phyloP scores from a whole-genome alignment of 768 basidiomycete species.

The Pulveroboletus sp. region DNA sequence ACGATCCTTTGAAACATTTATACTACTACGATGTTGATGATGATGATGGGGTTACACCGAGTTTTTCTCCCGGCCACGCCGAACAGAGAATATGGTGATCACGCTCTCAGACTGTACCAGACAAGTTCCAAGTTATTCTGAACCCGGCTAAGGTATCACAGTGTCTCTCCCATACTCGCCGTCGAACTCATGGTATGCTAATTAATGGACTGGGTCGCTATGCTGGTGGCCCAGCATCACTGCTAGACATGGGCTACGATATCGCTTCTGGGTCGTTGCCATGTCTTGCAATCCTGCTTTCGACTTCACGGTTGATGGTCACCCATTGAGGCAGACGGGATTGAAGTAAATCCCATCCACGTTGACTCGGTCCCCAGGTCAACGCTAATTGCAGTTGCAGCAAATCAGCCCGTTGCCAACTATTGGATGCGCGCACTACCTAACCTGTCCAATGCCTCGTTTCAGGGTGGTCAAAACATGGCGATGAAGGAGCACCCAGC shows the following conservation, averaged over 20 bases:
- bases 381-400: constrained; percentile 44
- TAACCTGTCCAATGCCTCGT: constrained; percentile 25
- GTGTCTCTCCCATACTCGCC: constrained; percentile 17
- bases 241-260: constrained; percentile 35
- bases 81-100: constrained; percentile 39
- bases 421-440: constrained; percentile 54
- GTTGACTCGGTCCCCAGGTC: constrained; percentile 41
- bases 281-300: constrained; percentile 45
- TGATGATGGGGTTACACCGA: constrained; percentile 32
- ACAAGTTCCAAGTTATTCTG: constrained; percentile 8
- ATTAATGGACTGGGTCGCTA: constrained; percentile 54
- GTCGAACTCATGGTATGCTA: constrained; percentile 30
- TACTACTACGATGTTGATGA: constrained; percentile 51
- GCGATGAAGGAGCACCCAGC: constrained; percentile 43
- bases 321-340: constrained; percentile 53
- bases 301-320: constrained; percentile 44
- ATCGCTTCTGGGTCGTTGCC: constrained; percentile 52
- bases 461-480: constrained; percentile 39
- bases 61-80: background rate
- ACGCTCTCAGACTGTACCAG: constrained; percentile 46
- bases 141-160: constrained; percentile 35
- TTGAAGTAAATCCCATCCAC: constrained; percentile 38
- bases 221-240: constrained; percentile 35
- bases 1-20: constrained; percentile 37
- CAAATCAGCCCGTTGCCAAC: constrained; percentile 45